Conservation (phyloP, 345 rosid species). For the Eucalyptus lansdowneana region DNA sequence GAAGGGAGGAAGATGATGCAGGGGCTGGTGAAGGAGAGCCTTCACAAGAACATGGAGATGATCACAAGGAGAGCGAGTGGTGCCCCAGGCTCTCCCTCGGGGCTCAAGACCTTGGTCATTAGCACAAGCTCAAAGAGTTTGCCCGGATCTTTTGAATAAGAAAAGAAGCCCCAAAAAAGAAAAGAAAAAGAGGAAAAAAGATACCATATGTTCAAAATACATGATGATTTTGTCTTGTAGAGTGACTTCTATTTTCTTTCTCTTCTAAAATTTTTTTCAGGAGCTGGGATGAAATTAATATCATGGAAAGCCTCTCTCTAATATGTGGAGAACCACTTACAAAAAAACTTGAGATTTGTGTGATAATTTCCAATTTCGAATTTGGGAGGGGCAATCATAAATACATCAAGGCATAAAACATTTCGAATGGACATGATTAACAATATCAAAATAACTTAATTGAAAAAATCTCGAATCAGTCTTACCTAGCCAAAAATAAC, state of each 20-base stretch:
- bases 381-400: background rate
- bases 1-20: constrained; percentile 79
- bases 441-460: rapidly evolving
- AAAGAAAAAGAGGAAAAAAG: background rate
- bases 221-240: background rate
- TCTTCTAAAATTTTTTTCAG: background rate
- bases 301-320: background rate
- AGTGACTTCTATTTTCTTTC: background rate
- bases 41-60: constrained; percentile 80
- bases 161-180: background rate
- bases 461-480: background rate
- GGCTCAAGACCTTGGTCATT: constrained; percentile 50
- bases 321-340: background rate
- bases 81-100: background rate
- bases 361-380: background rate
- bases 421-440: background rate
- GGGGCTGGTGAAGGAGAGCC: constrained; percentile 74
- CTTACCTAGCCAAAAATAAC: rapidly evolving
- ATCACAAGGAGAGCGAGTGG: constrained; percentile 60
- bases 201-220: background rate
- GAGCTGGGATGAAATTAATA: background rate
- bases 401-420: background rate
- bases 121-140: constrained; percentile 92
- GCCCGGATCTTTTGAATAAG: constrained; percentile 9
- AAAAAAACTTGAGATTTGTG: background rate